Conservation (phyloP, 2,329 filamentous ascomycete species). For the Grosmannia penicillata region DNA sequence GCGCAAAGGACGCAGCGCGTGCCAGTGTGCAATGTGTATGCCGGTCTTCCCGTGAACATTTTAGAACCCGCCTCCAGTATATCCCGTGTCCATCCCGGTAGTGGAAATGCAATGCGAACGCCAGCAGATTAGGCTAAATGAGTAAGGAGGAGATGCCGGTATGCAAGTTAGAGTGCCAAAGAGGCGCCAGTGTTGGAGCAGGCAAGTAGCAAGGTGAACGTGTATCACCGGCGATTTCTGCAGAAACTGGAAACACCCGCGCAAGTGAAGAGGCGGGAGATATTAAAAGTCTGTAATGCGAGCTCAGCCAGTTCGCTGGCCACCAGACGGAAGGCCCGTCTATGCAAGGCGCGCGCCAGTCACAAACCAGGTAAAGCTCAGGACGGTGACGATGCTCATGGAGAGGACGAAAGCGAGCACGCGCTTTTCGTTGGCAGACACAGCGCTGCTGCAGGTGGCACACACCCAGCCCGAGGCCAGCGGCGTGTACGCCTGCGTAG, state of each 20-base stretch:
- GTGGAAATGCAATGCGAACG: not conserved
- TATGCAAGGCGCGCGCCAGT: conserved; percentile 30
- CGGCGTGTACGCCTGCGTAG: conserved; percentile 32
- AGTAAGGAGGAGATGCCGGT: not conserved
- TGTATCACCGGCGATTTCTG: no score
- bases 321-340: no score
- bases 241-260: no score
- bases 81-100: not conserved
- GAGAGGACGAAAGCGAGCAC: conserved; percentile 34
- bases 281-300: no score
- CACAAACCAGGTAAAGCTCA: conserved; percentile 52
- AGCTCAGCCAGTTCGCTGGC: no score
- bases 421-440: conserved; percentile 29
- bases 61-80: not conserved
- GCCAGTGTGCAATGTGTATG: no score
- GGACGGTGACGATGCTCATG: conserved; percentile 40
- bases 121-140: not conserved
- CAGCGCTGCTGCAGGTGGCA: conserved; percentile 39
- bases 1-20: no score
- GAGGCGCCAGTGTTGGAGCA: no score
- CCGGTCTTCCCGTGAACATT: no score
- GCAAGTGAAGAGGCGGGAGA: no score
- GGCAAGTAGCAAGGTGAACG: no score
- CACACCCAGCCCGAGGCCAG: conserved; percentile 37
- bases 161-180: not conserved